A percentile compares a stretch with the other conserved stretches of the same genome.
phyloP scores from a whole-genome alignment of 2,329 filamentous ascomycete species.

The Penicillium sp. region DNA sequence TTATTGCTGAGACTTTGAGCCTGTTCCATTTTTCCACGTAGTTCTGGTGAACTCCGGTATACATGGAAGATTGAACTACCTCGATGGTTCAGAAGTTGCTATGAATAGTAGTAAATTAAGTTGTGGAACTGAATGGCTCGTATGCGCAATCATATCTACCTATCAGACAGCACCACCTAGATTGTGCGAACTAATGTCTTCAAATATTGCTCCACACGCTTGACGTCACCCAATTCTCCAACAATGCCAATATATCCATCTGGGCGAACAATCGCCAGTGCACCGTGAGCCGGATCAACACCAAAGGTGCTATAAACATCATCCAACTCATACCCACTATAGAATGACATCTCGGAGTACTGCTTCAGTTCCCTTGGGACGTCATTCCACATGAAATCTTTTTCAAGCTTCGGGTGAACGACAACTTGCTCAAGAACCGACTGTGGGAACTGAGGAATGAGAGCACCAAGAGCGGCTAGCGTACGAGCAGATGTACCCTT shows the following conservation, averaged over 20 bases:
- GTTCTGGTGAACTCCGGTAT: too few relatives aligned
- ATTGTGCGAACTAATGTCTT: constrained; percentile 12
- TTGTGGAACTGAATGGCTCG: too few relatives aligned
- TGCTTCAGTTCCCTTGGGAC: constrained; percentile 32
- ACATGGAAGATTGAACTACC: too few relatives aligned
- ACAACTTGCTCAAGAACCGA: constrained; percentile 36
- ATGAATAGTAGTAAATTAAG: too few relatives aligned
- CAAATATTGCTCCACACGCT: constrained; percentile 28
- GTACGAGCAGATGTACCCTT: constrained; percentile 27
- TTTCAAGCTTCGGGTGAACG: constrained; percentile 31
- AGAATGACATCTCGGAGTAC: constrained; percentile 37
- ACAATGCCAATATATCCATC: constrained; percentile 40
- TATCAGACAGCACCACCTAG: neutral
- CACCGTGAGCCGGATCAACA: constrained; percentile 30
- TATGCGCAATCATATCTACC: neutral
- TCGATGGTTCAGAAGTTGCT: too few relatives aligned
- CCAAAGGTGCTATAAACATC: constrained; percentile 40
- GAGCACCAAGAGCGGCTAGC: constrained; percentile 21
- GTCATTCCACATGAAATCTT: constrained; percentile 35
- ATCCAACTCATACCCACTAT: constrained; percentile 34
- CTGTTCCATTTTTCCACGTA: too few relatives aligned
- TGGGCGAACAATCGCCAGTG: constrained; percentile 37
- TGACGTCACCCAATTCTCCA: constrained; percentile 28
- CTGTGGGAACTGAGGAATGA: constrained; percentile 27
- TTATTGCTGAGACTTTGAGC: too few relatives aligned